Percentiles rank a stretch among this genome's conserved stretches.
Evolutionary conservation across 805 yeast species (phyloP).

Genomic region (Kazachstania psychrophila): DNA sequence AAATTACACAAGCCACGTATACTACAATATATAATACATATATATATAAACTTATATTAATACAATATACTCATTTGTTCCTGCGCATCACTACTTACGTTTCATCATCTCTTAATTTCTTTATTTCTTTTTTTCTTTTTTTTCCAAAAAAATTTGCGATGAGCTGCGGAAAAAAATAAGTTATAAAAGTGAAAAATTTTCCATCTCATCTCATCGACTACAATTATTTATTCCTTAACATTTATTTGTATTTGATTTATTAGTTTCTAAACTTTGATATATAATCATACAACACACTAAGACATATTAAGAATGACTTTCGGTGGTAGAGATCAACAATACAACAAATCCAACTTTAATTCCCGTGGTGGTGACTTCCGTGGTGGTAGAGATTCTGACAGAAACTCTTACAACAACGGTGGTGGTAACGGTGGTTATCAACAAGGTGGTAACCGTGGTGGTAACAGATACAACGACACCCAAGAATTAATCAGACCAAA

Average conservation of each 20-base stretch:
- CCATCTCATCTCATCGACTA: conserved; percentile 11
- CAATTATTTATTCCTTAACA: too few relatives aligned
- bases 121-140: background rate
- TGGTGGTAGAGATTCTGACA: conserved; percentile 32
- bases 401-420: conserved; percentile 29
- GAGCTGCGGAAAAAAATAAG: too few relatives aligned
- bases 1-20: too few relatives aligned
- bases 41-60: too few relatives aligned
- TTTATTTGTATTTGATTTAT: too few relatives aligned
- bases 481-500: conserved; percentile 48
- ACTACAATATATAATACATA: too few relatives aligned
- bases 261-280: too few relatives aligned
- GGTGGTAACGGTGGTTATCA: conserved; percentile 24
- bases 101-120: too few relatives aligned
- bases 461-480: conserved; percentile 29
- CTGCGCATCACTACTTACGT: too few relatives aligned
- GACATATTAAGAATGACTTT: conserved; percentile 24
- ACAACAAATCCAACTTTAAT: conserved; percentile 30
- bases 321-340: conserved; percentile 32
- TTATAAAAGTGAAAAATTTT: conserved; percentile 3
- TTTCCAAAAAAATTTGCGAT: background rate
- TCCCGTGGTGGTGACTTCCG: conserved; percentile 36
- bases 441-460: conserved; percentile 31
- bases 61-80: too few relatives aligned
- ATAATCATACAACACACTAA: too few relatives aligned